Base-by-base conservation (phyloP, 768 basidiomycete species). In the Russula ochroleuca region DNA sequence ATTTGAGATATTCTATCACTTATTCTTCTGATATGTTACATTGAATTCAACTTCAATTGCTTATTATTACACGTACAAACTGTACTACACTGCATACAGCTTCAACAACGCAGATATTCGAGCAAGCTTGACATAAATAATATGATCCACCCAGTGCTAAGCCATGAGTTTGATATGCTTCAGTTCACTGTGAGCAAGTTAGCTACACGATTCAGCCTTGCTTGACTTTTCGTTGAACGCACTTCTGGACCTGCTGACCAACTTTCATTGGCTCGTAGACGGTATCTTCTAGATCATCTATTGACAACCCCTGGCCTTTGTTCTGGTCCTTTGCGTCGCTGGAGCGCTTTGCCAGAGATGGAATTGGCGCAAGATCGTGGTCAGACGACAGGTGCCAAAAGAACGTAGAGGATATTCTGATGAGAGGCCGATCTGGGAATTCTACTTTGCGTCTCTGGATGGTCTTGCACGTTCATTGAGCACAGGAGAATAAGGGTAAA, bases 361-460 rank as follows among this genome's bases (percentile, higher is more conserved):
- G 80, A 3, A 93, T 81, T 2, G 90, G 85, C 9, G 74, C 77
- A n/a, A 94, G 80, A 57, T 90, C 85, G 62, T 83, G 85, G 72
- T 94, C 91, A 1, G 94, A 93, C 0, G 86, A 91, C 14, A 97
- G 80, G 71, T 94, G 93, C 90, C 90, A 96, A 79, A 97, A 97
- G 75, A 95, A 94, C 0, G 94, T 98, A 2, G 92, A 95, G 3
- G 94, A 95, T 67, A 98, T 94, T n/a, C 95, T 87, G 68, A 95
- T 92, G 40, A 89, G 78, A 14, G 95, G 95, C n/a, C 95, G 85
- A 59, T 84, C 80, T 2, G 92, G 86, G 63, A 76, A 78, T 63
- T 82, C 78, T 13, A 68, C 67, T 68, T 80, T 86, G 47, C 89
- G 82, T 57, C 78, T 76, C 59, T 84, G 80, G 55, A 94, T 85